Base-by-base conservation (phyloP, 768 basidiomycete genomes). In the Solioccasus polychromus region DNA sequence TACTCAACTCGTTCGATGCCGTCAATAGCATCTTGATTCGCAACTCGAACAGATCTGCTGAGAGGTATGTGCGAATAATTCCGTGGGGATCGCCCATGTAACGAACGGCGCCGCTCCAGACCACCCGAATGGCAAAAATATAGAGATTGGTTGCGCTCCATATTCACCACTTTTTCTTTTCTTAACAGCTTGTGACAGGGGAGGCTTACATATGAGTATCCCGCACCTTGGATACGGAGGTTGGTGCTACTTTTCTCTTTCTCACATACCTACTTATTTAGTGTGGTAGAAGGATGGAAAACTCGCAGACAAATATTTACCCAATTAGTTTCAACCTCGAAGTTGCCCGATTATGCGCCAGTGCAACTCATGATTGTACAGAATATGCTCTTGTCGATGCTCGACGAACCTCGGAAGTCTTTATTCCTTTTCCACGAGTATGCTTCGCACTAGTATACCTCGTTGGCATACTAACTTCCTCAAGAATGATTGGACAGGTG, bases 141-240 rank as follows among this genome's bases (percentile, higher is more conserved):
- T 32, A 20, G 44, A 17, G 44, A 45, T 25, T 45, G 44, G 44
- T 45, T 18, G 35, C 15, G 15, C 8, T 15, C 11, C 15, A 7
- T 17, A 10, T 26, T 17, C 4, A 4, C 26, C 10, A 3, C 8
- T 10, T 25, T 35, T 9, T 10, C 11, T 30, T 6, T 35, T 26
- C 25, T 35, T 10, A 43, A 15, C 25, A 22, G 25, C 36, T 8
- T 18, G 20, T 25, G n/a, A 20, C 23, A 45, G 44, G 44, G 44
- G 44, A 3, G 44, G 44, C 1, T 26, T 45, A 25, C 37, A 45
- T 17, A 38, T 24, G 18, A 45, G 44, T 6, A 45, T 45, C 15
- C 44, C 44, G 9, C 44, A 45, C 25, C 44, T 45, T n/a, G 44
- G 39, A 3, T 45, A 45, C 8, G 44, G 44, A 45, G 44, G 44